Evolutionary conservation across 148 eudicot species (phyloP).

Genomic region (Silene conica): DNA sequence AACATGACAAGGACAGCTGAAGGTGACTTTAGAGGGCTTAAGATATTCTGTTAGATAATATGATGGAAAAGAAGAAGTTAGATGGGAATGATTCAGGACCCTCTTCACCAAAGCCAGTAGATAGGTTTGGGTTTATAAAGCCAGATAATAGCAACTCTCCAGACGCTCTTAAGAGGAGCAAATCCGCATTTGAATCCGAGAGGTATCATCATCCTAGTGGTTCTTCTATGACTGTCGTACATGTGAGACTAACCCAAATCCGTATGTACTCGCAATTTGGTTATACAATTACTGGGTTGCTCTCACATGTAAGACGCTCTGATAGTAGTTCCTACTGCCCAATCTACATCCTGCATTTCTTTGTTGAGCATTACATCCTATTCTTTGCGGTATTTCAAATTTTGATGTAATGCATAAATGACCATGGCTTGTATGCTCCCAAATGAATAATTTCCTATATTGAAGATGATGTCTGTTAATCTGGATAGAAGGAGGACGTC

Average conservation of each 20-base stretch:
- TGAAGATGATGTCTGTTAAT: not conserved
- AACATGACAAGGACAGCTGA: slow-evolving; percentile 19
- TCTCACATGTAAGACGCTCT: not conserved
- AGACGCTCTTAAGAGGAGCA: slow-evolving; percentile 52
- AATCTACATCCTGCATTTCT: not conserved
- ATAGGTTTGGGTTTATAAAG: slow-evolving; percentile 83
- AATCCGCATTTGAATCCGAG: slow-evolving; percentile 53
- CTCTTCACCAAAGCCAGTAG: slow-evolving; percentile 49
- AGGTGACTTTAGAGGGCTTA: slow-evolving; percentile 21
- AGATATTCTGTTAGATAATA: slow-evolving; percentile 21
- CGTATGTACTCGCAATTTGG: not conserved
- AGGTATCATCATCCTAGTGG: slow-evolving; percentile 37
- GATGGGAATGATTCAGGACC: slow-evolving; percentile 60
- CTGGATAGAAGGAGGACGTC: not conserved
- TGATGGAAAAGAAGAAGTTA: slow-evolving; percentile 61
- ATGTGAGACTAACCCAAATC: not conserved
- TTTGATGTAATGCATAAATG: not conserved
- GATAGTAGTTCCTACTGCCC: not conserved
- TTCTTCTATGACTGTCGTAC: not conserved
- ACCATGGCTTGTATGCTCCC: not conserved
- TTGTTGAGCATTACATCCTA: not conserved
- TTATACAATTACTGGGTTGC: not conserved
- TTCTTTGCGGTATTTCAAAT: not conserved
- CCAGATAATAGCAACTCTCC: slow-evolving; percentile 50
- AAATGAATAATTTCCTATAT: not conserved